These are phyloP conservation scores for Trichophyton schoenleinii DNA, from an alignment of 2,329 filamentous ascomycete species.

Conservation along the genomic window DNA sequence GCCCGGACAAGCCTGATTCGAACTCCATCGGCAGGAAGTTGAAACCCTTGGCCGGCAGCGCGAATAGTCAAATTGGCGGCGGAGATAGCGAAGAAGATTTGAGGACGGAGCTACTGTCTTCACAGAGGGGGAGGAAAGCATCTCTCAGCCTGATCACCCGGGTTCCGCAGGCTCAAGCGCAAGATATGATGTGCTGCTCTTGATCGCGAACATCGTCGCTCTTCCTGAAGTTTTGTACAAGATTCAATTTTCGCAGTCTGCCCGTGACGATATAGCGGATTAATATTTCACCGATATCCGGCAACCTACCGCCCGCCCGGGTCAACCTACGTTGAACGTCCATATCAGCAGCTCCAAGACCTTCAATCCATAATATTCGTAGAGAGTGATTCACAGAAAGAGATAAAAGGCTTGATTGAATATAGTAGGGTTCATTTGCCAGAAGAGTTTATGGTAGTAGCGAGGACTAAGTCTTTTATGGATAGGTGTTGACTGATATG, in stretches of 20 bases:
- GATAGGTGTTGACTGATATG: background rate
- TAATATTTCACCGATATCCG: background rate
- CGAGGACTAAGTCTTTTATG: background rate
- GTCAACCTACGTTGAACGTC: no score
- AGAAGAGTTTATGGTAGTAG: background rate
- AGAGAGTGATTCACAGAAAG: background rate
- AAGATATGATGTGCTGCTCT: conserved; percentile 11
- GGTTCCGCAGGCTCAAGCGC: conserved; percentile 2
- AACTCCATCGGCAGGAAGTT: background rate
- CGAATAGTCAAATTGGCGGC: conserved; percentile 52
- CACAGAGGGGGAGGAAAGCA: conserved; percentile 25
- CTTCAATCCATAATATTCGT: background rate
- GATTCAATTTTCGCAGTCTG: background rate
- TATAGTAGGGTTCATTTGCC: background rate
- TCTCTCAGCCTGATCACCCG: conserved; percentile 20
- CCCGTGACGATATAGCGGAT: background rate
- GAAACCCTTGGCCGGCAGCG: conserved; percentile 22
- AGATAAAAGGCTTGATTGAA: background rate
- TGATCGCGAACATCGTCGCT: background rate
- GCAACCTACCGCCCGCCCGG: no score
- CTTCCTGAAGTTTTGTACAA: background rate
- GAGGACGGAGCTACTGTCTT: conserved; percentile 38
- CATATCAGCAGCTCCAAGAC: no score
- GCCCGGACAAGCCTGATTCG: background rate
- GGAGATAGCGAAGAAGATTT: conserved; percentile 58